Evolutionary conservation across 352 stramenopile genomes (phyloP).

Genomic region (Pythium graminicola): DNA sequence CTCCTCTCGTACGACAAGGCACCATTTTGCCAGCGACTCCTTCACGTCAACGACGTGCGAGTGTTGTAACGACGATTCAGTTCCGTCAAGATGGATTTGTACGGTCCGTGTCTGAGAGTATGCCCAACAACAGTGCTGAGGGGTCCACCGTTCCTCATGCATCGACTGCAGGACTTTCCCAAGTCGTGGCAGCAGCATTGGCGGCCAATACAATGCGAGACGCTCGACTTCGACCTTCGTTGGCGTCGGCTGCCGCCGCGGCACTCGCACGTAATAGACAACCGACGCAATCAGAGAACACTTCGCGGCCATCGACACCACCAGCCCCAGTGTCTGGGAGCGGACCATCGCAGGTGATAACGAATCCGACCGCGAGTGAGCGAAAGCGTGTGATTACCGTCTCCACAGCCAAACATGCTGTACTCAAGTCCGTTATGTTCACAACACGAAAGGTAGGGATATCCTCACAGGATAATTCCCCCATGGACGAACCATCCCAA

Average conservation of each 20-base stretch:
- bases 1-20: neutral
- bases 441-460: neutral
- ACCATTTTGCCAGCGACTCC: neutral
- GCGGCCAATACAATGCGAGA: neutral
- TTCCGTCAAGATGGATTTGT: conserved; percentile 14
- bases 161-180: neutral
- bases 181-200: conserved; percentile 1
- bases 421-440: conserved; percentile 19
- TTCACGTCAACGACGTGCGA: conserved; percentile 13
- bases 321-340: neutral
- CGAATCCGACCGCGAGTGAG: neutral
- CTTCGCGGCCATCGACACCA: neutral
- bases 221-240: conserved; percentile 9
- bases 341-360: neutral
- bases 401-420: conserved; percentile 10
- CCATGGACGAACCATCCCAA: neutral
- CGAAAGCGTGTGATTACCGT: conserved; percentile 15
- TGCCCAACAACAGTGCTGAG: neutral
- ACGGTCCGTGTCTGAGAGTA: conserved; percentile 5
- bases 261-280: neutral
- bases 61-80: conserved; percentile 21
- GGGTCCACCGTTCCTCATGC: neutral
- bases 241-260: conserved; percentile 10
- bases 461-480: neutral
- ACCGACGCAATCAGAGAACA: neutral